Base-by-base conservation (phyloP, 2,329 filamentous ascomycete genomes). In the Seiridium cupressi region DNA sequence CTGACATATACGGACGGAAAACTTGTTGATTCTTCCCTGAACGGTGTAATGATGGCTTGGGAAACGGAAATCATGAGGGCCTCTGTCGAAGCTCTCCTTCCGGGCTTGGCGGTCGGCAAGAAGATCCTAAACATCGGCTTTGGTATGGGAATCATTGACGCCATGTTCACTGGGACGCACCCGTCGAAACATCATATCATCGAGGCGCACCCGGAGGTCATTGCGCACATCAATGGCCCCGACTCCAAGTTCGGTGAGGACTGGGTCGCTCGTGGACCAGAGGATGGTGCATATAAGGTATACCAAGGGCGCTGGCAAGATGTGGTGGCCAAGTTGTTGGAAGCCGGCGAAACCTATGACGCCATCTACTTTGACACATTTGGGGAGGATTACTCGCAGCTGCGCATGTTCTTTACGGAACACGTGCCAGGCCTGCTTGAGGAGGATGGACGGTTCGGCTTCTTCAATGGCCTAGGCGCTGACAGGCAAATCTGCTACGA, bases 361-460 rank as follows among this genome's bases (percentile, higher is more conserved):
- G 91, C 89, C 35, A 92, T 99, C 66, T 99, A 98, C 79, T 98
- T 97, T 70, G 95, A 99, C 72, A 99, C 95, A 0, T 98, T 98
- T 74, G 95, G 93, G 5, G 95, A 99, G 77, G 91, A 95, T 64
- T 99, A 98, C 75, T 81, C 82, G 2, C 91, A 94, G 72, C 85
- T 98, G 35, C 89, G 89, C 51, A 82, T 88, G 61, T 97, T 98
- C 78, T 97, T 98, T 73, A 89, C 85, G 2, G 95, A 98, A 73
- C 87, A 90, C 67, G 88, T 98, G 9, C 91, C 95, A 38, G 89
- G 87, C 0, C 75, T 98, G 58, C 78, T 99, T 51, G 88, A 91
- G 65, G 79, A 83, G 31, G 76, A 84, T 3, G 90, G 93, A 61
- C 84, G 89, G 7, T 96, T 96, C 72, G 89, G 93, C 64, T 96